Evolutionary conservation across 495 filamentous ascomycete species (phyloP), one percentile per base, ranked within the genome.

Genomic region (Aspergillus ellipticus): DNA sequence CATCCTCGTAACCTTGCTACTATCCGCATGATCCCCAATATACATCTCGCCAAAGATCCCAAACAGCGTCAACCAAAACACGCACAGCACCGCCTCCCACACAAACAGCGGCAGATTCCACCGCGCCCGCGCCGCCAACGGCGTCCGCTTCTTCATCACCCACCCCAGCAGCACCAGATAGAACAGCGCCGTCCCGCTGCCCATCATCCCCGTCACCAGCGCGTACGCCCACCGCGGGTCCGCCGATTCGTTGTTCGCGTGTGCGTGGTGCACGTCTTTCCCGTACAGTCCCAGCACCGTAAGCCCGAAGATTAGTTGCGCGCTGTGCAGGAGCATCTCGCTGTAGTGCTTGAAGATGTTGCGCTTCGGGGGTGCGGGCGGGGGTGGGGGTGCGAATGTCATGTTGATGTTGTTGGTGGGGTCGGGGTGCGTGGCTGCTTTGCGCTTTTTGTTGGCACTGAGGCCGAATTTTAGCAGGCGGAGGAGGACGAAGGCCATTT

Each of bases 1-100:
- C 90, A 96, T 94, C 28, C 88, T 78, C 60, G 77, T 73, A 48
- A 90, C 79, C 62, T 68, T 69, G 16, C 21, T 33, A 74, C 33
- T 80, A 81, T 68, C 53, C 31, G 28, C 75, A 59, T 89, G 66
- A 48, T 82, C 81, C 52, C 85, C 68, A 70, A 94, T 87, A 76
- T 87, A 96, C 77, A 89, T 80, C 67, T 83, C 82, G 48, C 83
- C 92, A 68, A 96, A 95, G 26, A 90, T 63, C 20, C 89, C 90
- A 70, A 96, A 96, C 39, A 94, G 76, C 3, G 82, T 81, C 63
- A 88, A 79, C 87, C 87, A 96, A 13, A 95, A 75, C 26, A 91
- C 73, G 60, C 65, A 89, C 3, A 94, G 68, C 0, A 90, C 62
- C 26, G 73, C 62, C 68, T 89, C 90, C 89, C 88, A 91, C 35